Base-by-base conservation (phyloP, 768 basidiomycete species). In the Rhodotorula taiwanensis region DNA sequence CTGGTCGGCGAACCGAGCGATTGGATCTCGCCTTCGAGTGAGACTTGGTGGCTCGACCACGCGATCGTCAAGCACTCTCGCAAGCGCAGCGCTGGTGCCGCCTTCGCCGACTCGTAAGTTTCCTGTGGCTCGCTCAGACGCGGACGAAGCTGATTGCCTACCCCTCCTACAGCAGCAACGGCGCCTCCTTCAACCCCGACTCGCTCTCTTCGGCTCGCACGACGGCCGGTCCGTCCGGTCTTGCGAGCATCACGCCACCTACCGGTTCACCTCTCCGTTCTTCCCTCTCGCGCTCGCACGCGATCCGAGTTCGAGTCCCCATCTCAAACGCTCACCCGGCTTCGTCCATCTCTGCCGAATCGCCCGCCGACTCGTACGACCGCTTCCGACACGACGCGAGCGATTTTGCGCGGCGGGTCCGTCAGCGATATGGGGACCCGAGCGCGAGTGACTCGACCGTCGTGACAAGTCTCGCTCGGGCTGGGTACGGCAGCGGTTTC, bases 11-110 rank as follows among this genome's bases (percentile, higher is more conserved):
- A 59, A 21, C 63, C 63, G 2, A 6, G 39, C 23, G 58, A 59
- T 16, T 65, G 63, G 63, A 36, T 65, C 33, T 43, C 47, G 9
- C 63, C 63, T 6, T 2, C 7, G 23, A 36, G 45, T 34, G 63
- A 65, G 36, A 65, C 63, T 16, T 65, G 63, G 63, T 65, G 63
- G 63, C 54, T 65, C 39, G 63, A 65, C 1, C 43, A 55, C n/a
- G 39, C 48, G 4, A 55, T 65, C 41, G 42, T 31, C 14, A 59
- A 52, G 36, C 49, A 58, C 28, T 7, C 51, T 23, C 36, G 30
- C 16, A 33, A 50, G 41, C 41, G 52, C 5, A 45, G 39, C 18
- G 42, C 33, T 18, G 18, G 52, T 13, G 30, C 11, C 2, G 43
- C 23, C 13, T 28, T 28, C 5, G 36, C 18, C 4, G 50, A 52